These are phyloP conservation scores for Mycena venus DNA, from an alignment of 768 basidiomycete genomes.

Conservation along the genomic window DNA sequence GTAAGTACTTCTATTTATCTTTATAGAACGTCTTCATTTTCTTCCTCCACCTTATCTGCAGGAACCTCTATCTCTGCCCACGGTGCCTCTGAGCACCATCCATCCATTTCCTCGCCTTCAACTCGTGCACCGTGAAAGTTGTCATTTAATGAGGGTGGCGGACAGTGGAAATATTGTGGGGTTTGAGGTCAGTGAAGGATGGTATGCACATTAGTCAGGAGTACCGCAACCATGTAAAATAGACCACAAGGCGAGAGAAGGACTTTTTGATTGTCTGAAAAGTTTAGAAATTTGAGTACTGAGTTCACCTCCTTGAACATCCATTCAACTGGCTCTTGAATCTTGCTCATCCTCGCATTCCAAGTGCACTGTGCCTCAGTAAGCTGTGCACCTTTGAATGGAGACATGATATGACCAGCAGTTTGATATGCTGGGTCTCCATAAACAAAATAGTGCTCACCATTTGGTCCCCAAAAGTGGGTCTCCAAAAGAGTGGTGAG, in stretches of 20 bases:
- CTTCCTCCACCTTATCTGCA: no score
- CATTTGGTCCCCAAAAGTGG: background rate
- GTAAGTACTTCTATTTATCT: no score
- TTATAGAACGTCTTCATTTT: no score
- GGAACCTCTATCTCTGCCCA: no score
- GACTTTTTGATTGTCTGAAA: background rate
- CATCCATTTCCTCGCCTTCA: background rate
- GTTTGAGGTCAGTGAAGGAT: background rate
- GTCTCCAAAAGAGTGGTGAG: background rate
- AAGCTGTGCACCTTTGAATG: background rate
- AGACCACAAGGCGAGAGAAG: background rate
- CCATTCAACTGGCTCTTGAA: background rate
- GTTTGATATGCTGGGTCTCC: background rate
- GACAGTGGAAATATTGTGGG: background rate
- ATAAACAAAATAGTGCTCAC: background rate
- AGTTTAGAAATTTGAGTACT: background rate
- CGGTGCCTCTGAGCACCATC: no score
- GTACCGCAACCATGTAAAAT: background rate
- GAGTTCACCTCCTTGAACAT: background rate
- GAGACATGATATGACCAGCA: background rate
- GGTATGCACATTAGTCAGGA: background rate
- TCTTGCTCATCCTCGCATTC: background rate
- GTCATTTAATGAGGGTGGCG: background rate
- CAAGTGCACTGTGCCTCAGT: background rate
- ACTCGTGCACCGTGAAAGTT: background rate